Evolutionary conservation across 176 grass and related monocot species (phyloP), one percentile per base, ranked within the genome.

Genomic region (Leersia perrieri): DNA sequence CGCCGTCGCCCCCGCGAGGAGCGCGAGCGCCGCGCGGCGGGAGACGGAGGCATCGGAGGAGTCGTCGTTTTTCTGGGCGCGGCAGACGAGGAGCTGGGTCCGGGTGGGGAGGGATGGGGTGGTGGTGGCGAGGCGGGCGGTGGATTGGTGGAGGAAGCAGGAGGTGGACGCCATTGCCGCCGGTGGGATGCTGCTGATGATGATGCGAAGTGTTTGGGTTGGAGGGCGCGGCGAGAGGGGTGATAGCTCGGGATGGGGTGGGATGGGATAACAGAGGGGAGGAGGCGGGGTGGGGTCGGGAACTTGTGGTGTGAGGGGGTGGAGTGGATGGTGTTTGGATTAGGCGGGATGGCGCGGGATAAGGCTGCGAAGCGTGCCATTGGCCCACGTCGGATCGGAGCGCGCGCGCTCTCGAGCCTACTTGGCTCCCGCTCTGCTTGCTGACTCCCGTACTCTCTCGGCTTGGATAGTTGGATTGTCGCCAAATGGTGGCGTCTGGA

Each of bases 81-180:
- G 84, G 83, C 92, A 98, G 39, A 91, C 75, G 33, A 98, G 60
- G 25, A 95, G 66, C 61, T 93, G 88, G 13, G 78, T 20, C 12
- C 84, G 75, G 31, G 74, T 68, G n/a, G 42, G 77, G 18, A 29
- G 49, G 25, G 61, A 64, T 26, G 60, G 41, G 3, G 78, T n/a
- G 72, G 90, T 3, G 78, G 85, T 64, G 36, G 62, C 64, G 16
- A 77, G 13, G 36, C 85, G 88, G 79, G 90, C 80, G 6, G 89
- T 85, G 51, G 92, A 86, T 75, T 92, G 92, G 88, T 92, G 88
- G 70, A 98, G 86, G 84, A 98, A 89, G 90, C 95, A 98, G 62
- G 92, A 82, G 80, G 92, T 89, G 60, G 92, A 93, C 68, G 92
- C 95, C 95, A 98, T 98, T 16, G 80, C 41, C 60, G 82, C 31